Base-by-base conservation (phyloP, 2,329 filamentous ascomycete genomes). In the Sporothrix inflata region DNA sequence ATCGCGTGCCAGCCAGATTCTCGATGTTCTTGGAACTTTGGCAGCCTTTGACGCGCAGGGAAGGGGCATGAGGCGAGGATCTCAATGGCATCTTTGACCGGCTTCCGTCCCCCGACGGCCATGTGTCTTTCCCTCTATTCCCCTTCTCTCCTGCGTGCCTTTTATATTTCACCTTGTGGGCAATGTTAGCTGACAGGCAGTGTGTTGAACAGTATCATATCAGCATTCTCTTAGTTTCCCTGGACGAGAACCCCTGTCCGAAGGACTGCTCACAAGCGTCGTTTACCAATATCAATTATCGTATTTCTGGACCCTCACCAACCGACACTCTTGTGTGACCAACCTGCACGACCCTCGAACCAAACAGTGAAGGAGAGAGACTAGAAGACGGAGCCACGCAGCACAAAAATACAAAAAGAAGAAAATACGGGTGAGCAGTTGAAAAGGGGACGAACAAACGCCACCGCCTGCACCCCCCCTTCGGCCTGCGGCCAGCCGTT, bases 401-500 rank as follows among this genome's bases (percentile, higher is more conserved):
- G 27, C 24, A 53, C 42, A 51, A 38, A 45, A 49, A n/a, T n/a
- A n/a, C n/a, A 16, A 12, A 45, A 7, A 30, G 42, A 45, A 47
- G 7, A 3, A n/a, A 66, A 49, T 30, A 53, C 27, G 11, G 19
- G 8, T 1, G n/a, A 40, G 49, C 30, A 55, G 34, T 49, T 69
- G 34, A 51, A 53, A 34, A 34, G 63, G 14, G 16, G 30, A 51
- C 30, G 49, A 53, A 49, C 49, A 57, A 55, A 69, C 66, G 34
- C 47, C 66, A 68, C 27, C 65, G 19, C 16, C 21, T 45, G 27
- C 34, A 65, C 60, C 49, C 66, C 30, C 30, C 34, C 49, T n/a
- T 69, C 66, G 66, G 49, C 66, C 66, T 55, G 66, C 21, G 16
- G 66, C 16, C 49, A 45, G 9, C 66, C 49, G 66, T 42, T 42